phyloP scores from a whole-genome alignment of 2,329 filamentous ascomycete species.

The Polychaeton citri region DNA sequence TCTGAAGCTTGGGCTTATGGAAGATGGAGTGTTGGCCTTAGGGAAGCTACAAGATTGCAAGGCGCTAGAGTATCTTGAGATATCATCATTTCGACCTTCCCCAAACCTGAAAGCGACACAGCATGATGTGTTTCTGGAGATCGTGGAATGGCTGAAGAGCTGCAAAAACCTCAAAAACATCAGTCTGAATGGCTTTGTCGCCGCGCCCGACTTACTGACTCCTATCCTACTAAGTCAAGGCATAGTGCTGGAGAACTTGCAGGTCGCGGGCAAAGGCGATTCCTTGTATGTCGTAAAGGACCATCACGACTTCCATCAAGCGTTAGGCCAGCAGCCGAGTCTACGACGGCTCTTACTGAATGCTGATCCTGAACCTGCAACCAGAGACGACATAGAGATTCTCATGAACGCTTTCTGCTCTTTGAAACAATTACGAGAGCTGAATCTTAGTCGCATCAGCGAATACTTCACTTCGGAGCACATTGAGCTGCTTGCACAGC shows the following conservation, averaged over 20 bases:
- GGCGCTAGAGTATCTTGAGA: constrained; percentile 33
- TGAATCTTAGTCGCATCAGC: constrained; percentile 40
- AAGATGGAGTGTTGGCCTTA: constrained; percentile 36
- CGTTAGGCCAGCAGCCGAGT: constrained; percentile 36
- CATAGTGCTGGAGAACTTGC: constrained; percentile 35
- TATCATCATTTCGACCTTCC: constrained; percentile 32
- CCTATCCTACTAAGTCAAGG: constrained; percentile 34
- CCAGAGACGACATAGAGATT: constrained; percentile 33
- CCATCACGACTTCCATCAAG: constrained; percentile 39
- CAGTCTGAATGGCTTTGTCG: constrained; percentile 37
- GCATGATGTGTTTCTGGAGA: constrained; percentile 38
- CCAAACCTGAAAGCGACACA: constrained; percentile 38
- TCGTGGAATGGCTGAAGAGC: constrained; percentile 41
- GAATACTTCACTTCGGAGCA: constrained; percentile 39
- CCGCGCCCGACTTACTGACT: constrained; percentile 39
- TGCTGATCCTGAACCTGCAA: constrained; percentile 33
- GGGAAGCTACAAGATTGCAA: constrained; percentile 36
- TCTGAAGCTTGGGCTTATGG: constrained; percentile 38
- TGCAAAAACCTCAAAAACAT: constrained; percentile 40
- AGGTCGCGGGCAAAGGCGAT: constrained; percentile 29
- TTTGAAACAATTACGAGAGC: constrained; percentile 37
- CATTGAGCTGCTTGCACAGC: constrained; percentile 32
- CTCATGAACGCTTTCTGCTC: constrained; percentile 39
- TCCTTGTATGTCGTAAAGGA: constrained; percentile 33
- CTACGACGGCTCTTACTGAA: constrained; percentile 34